Evolutionary conservation across 106 monocot species (phyloP).

Genomic region (Dendrobium huoshanense): DNA sequence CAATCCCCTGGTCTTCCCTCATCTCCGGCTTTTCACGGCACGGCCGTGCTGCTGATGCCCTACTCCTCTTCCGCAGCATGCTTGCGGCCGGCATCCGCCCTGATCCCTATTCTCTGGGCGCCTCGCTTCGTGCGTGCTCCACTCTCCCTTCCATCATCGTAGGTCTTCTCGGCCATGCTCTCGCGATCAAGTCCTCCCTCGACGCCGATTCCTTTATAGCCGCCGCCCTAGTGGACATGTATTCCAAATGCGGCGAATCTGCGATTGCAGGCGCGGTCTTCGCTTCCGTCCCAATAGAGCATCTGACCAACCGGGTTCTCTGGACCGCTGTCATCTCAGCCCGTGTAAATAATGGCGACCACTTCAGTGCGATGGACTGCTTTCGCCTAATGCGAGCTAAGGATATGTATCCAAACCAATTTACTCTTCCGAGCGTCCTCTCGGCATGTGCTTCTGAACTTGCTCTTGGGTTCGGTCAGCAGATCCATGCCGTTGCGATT

Average conservation of each 20-base stretch:
- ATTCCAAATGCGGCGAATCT: conserved; percentile 22
- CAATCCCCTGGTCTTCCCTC: conserved; percentile 12
- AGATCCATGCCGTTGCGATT: conserved; percentile 33
- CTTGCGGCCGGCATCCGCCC: background rate
- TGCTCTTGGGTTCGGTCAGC: conserved; percentile 15
- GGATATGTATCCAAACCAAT: conserved; percentile 26
- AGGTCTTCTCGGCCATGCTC: conserved; percentile 23
- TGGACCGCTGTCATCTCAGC: conserved; percentile 32
- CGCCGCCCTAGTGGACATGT: conserved; percentile 35
- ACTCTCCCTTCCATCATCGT: background rate
- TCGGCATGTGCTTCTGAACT: conserved; percentile 19
- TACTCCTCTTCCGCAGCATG: conserved; percentile 12
- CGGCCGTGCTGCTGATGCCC: conserved; percentile 5
- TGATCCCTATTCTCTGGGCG: conserved; percentile 13
- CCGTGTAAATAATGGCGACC: conserved; percentile 15
- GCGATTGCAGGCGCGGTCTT: conserved; percentile 21
- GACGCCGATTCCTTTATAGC: conserved; percentile 24
- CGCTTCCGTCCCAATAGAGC: conserved; percentile 7
- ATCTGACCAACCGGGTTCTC: conserved; percentile 25
- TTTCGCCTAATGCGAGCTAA: conserved; percentile 26
- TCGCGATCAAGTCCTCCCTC: conserved; percentile 28
- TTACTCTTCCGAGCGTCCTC: conserved; percentile 41
- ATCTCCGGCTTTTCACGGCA: conserved; percentile 10
- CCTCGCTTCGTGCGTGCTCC: conserved; percentile 14
- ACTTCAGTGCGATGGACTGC: conserved; percentile 18